phyloP scores from a whole-genome alignment of 768 basidiomycete species.

The Pholiota conissans region DNA sequence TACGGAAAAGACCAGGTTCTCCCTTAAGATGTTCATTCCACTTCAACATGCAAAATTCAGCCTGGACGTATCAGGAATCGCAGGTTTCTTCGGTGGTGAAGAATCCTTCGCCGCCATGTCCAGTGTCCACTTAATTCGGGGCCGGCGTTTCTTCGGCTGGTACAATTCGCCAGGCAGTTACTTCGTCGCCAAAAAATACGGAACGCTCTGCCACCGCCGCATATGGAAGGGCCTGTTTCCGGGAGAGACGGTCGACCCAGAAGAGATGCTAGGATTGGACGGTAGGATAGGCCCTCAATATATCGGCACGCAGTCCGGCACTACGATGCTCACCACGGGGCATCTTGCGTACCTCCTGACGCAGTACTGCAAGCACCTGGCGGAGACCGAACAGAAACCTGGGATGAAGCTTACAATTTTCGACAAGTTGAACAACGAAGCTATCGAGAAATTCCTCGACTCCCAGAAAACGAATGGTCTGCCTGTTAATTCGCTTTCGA shows the following conservation, averaged over 20 bases:
- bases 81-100: constrained; percentile 21
- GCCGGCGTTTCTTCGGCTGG: constrained; percentile 16
- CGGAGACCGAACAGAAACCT: background rate
- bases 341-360: constrained; percentile 14
- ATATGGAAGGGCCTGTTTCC: constrained; percentile 19
- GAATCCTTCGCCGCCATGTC: constrained; percentile 20
- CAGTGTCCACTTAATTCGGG: constrained; percentile 16
- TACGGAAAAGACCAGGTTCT: no score
- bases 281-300: constrained; percentile 14
- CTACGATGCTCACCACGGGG: constrained; percentile 10
- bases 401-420: background rate
- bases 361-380: constrained; percentile 3
- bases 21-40: background rate
- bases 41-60: constrained; percentile 5
- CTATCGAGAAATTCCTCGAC: background rate
- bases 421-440: background rate
- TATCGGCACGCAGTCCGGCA: constrained; percentile 14
- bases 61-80: constrained; percentile 17
- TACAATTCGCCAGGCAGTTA: constrained; percentile 20
- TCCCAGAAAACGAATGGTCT: background rate
- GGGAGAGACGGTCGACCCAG: constrained; percentile 14
- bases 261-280: constrained; percentile 16
- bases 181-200: constrained; percentile 18
- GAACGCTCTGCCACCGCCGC: constrained; percentile 12
- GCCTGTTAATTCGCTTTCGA: background rate